Evolutionary conservation across 2,329 filamentous ascomycete genomes (phyloP), one percentile per base, ranked within the genome.

Genomic region (Epichloe festucae): DNA sequence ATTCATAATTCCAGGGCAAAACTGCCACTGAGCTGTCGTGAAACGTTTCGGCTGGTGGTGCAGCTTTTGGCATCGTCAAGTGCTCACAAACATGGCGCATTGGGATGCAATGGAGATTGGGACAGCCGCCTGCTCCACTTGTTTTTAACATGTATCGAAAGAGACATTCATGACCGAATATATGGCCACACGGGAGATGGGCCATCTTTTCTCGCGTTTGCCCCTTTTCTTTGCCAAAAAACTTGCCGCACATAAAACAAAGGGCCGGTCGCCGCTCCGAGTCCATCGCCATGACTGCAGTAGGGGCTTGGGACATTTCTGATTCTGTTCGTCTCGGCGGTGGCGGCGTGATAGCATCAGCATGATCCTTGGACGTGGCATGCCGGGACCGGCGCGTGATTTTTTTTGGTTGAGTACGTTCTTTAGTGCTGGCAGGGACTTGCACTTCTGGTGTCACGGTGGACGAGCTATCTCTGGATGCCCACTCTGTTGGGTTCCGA

Each of bases 141-240:
- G 21, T 14, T 11, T 27, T 11, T 2, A 21, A 5, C 19, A 57
- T 48, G 52, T 50, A 55, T 19, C 38, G 39, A 12, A 48, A 56
- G 21, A 63, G 46, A 23, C 63, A 65, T 4, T 42, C 7, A 21
- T 58, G 53, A 8, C 60, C 61, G 46, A 62, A 61, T 14, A 15
- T 17, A 47, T 65, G 62, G 12, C 63, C 61, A 43, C 62, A 65
- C 5, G 59, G 59, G 15, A 65, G 56, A 44, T 56, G 62, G 2
- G 51, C 53, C 19, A 47, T 49, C 10, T 15, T 23, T 42, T 65
- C 62, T 10, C 35, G 40, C 17, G 5, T 34, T 12, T 45, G 40
- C 10, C 3, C 8, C 23, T 21, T 14, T 14, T 48, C 49, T 4
- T 14, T 21, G 1, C 51, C 53, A 38, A 55, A 34, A 34, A 34